Percentiles rank a stretch among this genome's conserved stretches.
Conservation (phyloP, 2,329 filamentous ascomycete genomes). For the Phoma sp. region DNA sequence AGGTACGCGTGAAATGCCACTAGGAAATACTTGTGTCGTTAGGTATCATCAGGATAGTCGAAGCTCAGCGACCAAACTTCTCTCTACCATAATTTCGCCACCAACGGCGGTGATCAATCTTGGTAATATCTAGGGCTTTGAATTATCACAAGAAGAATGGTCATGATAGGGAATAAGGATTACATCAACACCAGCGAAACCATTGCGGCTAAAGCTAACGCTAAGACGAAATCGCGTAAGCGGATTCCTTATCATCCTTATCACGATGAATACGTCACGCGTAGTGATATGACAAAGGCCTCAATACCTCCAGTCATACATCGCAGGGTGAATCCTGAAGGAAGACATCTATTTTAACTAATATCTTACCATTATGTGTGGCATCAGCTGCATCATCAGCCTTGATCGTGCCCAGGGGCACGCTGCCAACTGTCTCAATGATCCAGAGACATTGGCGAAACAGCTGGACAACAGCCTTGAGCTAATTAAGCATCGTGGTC, state of each 20-base stretch:
- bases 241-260: not conserved
- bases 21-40: too few relatives aligned
- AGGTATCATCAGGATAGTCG: too few relatives aligned
- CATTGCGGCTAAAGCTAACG: not conserved
- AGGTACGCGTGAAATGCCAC: not conserved
- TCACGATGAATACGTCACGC: slow-evolving; percentile 13
- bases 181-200: not conserved
- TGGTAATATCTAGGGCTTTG: not conserved
- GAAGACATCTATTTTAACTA: not conserved
- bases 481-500: slow-evolving; percentile 53
- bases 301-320: not conserved
- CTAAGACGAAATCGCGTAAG: slow-evolving; percentile 3
- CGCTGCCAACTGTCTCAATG: not conserved
- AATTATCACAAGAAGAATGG: not conserved
- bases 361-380: slow-evolving; percentile 9
- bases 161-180: slow-evolving; percentile 4
- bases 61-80: too few relatives aligned
- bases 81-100: not conserved
- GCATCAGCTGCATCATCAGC: slow-evolving; percentile 14
- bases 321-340: slow-evolving; percentile 1
- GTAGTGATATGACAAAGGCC: slow-evolving; percentile 6
- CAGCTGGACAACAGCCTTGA: slow-evolving; percentile 17
- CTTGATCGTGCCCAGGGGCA: slow-evolving; percentile 9
- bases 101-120: not conserved
- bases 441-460: slow-evolving; percentile 9